These are phyloP conservation scores for Pugionium cornutum DNA, from an alignment of 345 rosid species.

Conservation along the genomic window DNA sequence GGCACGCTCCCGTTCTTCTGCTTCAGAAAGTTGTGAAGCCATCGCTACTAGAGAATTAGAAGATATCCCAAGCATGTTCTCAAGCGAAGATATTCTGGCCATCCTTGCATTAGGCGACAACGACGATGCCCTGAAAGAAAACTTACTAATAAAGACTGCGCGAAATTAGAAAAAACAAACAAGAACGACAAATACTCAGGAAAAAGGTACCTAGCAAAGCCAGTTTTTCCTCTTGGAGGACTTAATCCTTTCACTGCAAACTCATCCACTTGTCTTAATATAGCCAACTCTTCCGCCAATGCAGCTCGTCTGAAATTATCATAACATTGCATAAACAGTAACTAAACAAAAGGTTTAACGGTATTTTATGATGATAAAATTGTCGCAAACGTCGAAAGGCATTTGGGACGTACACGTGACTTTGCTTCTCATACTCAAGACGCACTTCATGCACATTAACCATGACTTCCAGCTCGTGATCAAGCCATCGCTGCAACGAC, in stretches of 20 bases:
- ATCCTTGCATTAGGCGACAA: constrained; percentile 91
- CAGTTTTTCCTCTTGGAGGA: constrained; percentile 93
- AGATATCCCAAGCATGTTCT: constrained; percentile 87
- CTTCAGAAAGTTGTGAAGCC: constrained; percentile 99
- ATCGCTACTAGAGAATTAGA: constrained; percentile 93
- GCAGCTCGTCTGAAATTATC: constrained; percentile 80
- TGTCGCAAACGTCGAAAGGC: constrained; percentile 13
- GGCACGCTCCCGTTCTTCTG: constrained; percentile 93
- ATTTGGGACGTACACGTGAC: constrained; percentile 77
- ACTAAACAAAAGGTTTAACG: neutral
- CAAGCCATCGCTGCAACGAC: constrained; percentile 89
- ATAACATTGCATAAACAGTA: constrained; percentile 17
- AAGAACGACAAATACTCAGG: constrained; percentile 7
- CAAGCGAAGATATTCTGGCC: constrained; percentile 90
- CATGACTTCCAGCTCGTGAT: constrained; percentile 97
- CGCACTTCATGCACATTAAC: constrained; percentile 99
- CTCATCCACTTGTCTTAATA: constrained; percentile 88
- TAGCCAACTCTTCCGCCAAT: constrained; percentile 84
- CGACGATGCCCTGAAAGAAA: constrained; percentile 75
- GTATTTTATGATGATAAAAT: neutral
- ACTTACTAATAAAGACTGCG: constrained; percentile 10
- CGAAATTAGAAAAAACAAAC: neutral
- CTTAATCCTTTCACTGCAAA: constrained; percentile 84
- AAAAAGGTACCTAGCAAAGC: constrained; percentile 72
- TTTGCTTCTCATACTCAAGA: constrained; percentile 92